Conservation (phyloP, 2,329 filamentous ascomycete species). For the Pezicula rhizophila region DNA sequence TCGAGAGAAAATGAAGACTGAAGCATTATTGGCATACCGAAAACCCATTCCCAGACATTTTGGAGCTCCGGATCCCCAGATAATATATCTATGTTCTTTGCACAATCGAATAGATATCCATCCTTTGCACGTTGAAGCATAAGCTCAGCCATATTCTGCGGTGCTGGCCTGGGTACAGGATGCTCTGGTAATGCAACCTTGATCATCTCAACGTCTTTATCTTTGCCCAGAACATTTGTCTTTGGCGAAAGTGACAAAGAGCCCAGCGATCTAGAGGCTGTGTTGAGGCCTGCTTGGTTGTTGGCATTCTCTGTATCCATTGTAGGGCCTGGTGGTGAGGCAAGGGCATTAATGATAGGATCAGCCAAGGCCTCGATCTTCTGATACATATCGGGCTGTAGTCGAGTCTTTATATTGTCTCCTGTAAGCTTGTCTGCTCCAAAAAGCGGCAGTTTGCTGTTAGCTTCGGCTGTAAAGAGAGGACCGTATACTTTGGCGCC, state of each 20-base stretch:
- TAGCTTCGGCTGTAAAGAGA: conserved; percentile 45
- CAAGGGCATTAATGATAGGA: conserved; percentile 16
- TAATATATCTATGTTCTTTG: conserved; percentile 60
- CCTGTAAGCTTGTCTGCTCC: conserved; percentile 45
- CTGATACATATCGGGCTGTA: conserved; percentile 24
- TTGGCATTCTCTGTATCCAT: not conserved
- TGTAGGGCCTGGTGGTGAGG: conserved; percentile 1
- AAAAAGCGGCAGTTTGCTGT: conserved; percentile 51
- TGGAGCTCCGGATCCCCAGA: conserved; percentile 69
- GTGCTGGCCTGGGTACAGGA: conserved; percentile 6
- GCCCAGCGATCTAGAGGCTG: too few relatives aligned
- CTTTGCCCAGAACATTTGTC: not conserved
- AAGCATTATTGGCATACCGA: conserved; percentile 41
- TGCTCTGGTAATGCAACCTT: not conserved
- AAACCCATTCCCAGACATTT: conserved; percentile 72
- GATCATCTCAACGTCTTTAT: not conserved
- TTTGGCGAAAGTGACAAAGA: too few relatives aligned
- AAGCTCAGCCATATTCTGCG: conserved; percentile 36
- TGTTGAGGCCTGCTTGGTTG: too few relatives aligned
- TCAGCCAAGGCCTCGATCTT: conserved; percentile 14
- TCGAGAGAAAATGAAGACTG: not conserved
- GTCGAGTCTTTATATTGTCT: conserved; percentile 31
- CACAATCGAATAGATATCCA: conserved; percentile 58
- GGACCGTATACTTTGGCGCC: conserved; percentile 47
- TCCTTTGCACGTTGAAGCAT: conserved; percentile 56